Conservation (phyloP, 1,284 basidiomycete genomes). For the Microbotryum lychnidis-dioicae region DNA sequence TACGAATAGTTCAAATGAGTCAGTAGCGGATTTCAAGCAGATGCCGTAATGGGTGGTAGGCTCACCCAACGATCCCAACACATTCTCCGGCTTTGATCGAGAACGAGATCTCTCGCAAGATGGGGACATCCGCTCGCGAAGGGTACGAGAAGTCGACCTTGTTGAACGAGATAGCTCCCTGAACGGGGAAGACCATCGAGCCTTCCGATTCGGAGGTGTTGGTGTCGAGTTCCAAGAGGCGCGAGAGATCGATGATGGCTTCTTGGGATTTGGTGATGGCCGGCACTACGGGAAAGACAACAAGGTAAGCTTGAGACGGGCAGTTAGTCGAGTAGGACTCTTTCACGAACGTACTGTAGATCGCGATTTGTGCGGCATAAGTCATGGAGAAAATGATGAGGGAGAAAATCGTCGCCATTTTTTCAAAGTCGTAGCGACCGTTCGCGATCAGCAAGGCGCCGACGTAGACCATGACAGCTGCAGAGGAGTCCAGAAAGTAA, state of each 20-base stretch:
- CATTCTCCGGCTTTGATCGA: constrained; percentile 65
- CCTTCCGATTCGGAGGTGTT: constrained; percentile 62
- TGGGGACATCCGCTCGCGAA: constrained; percentile 63
- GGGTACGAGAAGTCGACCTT: constrained; percentile 79
- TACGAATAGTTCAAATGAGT: constrained; percentile 1
- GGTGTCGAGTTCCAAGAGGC: constrained; percentile 53
- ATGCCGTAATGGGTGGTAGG: not conserved
- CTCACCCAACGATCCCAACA: constrained; percentile 66
- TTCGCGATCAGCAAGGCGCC: constrained; percentile 71
- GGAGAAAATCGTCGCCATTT: constrained; percentile 82
- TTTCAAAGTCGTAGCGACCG: constrained; percentile 74
- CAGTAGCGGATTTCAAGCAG: not conserved
- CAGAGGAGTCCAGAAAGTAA: not conserved
- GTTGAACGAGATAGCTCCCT: constrained; percentile 63
- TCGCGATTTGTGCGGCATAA: constrained; percentile 79
- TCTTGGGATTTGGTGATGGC: constrained; percentile 25
- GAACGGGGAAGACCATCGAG: constrained; percentile 50
- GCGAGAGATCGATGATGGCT: constrained; percentile 68
- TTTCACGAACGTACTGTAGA: constrained; percentile 60
- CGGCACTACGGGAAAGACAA: constrained; percentile 14
- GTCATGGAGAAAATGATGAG: constrained; percentile 88
- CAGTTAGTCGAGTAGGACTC: not conserved
- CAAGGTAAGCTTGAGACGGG: not conserved
- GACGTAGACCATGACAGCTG: constrained; percentile 79
- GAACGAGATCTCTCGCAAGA: constrained; percentile 69